Base-by-base conservation (phyloP, 352 stramenopile species). In the Phytophthora rubi region DNA sequence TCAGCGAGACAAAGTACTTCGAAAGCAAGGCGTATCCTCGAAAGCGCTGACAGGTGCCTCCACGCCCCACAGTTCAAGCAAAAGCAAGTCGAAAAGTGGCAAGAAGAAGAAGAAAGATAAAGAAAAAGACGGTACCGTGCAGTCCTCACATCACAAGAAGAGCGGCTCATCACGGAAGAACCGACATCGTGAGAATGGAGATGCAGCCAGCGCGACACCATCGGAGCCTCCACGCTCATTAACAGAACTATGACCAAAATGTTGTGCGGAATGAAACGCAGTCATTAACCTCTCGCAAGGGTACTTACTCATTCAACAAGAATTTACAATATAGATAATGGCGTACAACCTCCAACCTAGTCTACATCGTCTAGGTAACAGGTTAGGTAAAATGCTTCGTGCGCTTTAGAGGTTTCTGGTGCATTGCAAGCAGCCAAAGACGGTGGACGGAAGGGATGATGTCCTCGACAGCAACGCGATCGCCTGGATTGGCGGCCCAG, bases 401-500 rank as follows among this genome's bases (percentile, higher is more conserved):
- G 39, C 81, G 83, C 72, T 88, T 86, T 26, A 93, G 73, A 52
- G 76, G 65, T 39, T 92, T 93, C 68, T 92, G 85, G 48, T 95
- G 87, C 26, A 90, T 76, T 47, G 85, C 91, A 13, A 90, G 76
- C 30, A 93, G 64, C 86, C 87, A 95, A 35, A 95, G 73, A 21
- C 85, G 77, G 53, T 94, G 86, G 23, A 96, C 86, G 52, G 83
- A 85, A 16, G 86, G 73, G 28, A 94, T 90, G 39, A 96, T 89
- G 26, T 93, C 83, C 28, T 90, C 84, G 0, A 92, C 83, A 4
- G 85, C 78, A 28, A 92, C 76, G n/a, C 88, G 85, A 21, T 96
- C 81, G n/a, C 70, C 69, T 12, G 88, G 83, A 48, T 93, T 92
- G 0, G 86, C 72, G 3, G 80, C 73, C 88, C 88, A 96, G 3